Conservation (phyloP, 768 basidiomycete genomes). For the Boletus coccyginus region DNA sequence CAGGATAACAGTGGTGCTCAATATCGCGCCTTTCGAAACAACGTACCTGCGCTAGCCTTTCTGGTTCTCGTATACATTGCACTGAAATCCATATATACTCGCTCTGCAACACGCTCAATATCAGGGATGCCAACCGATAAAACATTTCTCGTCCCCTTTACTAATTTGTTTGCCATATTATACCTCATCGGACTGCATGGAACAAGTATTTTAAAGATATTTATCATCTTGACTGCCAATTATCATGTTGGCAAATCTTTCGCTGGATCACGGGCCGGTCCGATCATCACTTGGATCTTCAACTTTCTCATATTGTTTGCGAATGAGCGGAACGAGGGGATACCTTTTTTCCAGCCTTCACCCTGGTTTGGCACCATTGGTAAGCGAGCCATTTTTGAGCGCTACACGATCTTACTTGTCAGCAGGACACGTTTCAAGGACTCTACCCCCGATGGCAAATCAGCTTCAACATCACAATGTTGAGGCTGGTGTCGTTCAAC, state of each 20-base stretch:
- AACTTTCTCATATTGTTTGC: constrained; percentile 71
- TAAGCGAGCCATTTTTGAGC: constrained; percentile 34
- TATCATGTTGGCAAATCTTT: constrained; percentile 56
- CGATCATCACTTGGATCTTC: constrained; percentile 70
- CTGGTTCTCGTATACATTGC: constrained; percentile 54
- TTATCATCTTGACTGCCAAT: constrained; percentile 67
- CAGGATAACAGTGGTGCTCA: constrained; percentile 94
- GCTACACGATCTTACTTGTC: constrained; percentile 7
- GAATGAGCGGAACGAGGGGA: constrained; percentile 73
- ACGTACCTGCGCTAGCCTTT: constrained; percentile 58
- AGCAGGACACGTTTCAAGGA: constrained; percentile 65
- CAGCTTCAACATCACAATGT: constrained; percentile 93
- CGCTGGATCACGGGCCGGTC: constrained; percentile 43
- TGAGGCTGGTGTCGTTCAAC: constrained; percentile 88
- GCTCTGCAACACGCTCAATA: constrained; percentile 19
- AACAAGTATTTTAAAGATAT: constrained; percentile 71
- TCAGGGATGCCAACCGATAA: constrained; percentile 27
- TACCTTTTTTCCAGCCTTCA: constrained; percentile 64
- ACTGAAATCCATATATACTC: constrained; percentile 51
- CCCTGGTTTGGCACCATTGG: constrained; percentile 55
- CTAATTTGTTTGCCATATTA: constrained; percentile 55
- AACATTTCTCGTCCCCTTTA: constrained; percentile 52
- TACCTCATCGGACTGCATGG: constrained; percentile 82
- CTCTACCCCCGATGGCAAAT: constrained; percentile 91
- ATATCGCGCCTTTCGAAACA: constrained; percentile 83